Evolutionary conservation across 176 grass and related monocot genomes (phyloP).

Genomic region (Aegilops tauschii): DNA sequence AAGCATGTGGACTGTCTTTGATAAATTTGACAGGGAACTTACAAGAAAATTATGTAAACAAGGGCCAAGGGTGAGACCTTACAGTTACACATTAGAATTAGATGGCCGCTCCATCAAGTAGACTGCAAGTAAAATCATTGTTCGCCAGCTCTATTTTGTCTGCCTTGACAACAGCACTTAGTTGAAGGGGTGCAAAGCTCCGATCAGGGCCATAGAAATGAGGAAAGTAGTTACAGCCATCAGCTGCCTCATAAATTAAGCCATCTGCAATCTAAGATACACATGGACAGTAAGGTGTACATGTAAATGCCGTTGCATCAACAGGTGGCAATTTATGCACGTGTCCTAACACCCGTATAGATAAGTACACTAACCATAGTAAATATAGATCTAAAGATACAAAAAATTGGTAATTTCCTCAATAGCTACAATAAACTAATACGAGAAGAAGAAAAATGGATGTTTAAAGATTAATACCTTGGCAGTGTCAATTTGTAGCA

Average conservation of each 20-base stretch:
- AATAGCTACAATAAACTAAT: background rate
- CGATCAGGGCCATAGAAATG: constrained; percentile 78
- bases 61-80: background rate
- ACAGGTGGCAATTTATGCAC: background rate
- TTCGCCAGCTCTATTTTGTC: constrained; percentile 47
- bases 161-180: constrained; percentile 41
- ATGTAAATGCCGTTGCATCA: background rate
- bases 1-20: background rate
- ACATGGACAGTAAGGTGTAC: background rate
- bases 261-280: constrained; percentile 60
- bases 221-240: constrained; percentile 66
- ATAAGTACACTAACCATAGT: no score
- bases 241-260: constrained; percentile 65
- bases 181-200: constrained; percentile 54
- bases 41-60: background rate
- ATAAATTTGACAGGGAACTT: background rate
- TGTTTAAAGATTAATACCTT: constrained; percentile 53
- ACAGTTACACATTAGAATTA: background rate
- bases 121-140: constrained; percentile 50
- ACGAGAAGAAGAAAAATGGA: background rate
- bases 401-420: background rate
- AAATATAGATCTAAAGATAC: no score
- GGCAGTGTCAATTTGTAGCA: constrained; percentile 54
- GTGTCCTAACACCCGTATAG: background rate
- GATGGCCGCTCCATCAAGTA: constrained; percentile 34